Base-by-base conservation (phyloP, 148 eudicot genomes). In the Amaranthus hypochondriacus region DNA sequence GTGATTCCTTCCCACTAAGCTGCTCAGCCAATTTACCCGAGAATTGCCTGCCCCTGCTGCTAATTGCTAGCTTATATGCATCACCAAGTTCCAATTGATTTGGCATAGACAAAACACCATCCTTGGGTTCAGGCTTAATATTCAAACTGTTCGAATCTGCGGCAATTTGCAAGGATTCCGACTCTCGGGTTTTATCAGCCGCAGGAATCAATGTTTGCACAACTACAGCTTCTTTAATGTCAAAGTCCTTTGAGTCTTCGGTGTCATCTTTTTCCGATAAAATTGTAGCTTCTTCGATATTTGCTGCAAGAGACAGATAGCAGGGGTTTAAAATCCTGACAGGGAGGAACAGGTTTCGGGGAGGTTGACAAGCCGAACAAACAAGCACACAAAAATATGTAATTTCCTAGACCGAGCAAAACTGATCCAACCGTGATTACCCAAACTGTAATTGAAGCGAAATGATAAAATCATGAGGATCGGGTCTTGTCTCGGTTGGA, bases 11-110 rank as follows among this genome's bases (percentile, higher is more conserved):
- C 48, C 77, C 76, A 62, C 90, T 74, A 73, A 71, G 77, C 81
- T 86, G 92, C 54, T 92, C 93, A 2, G 88, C 64, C 47, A 87
- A 69, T 83, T 85, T 91, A 66, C 87, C 89, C 53, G 98, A 91
- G 61, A 86, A 78, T 62, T 88, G 96, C 81, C 89, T 87, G 66
- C 91, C 89, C 72, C 75, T 88, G 71, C 73, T 81, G 77, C 91
- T 77, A 42, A 87, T 69, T 64, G 97, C 99, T 68, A 96, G 82
- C 84, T 84, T 92, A 85, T 92, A 96, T 56, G 99, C 97, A 82
- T 90, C 97, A 42, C 87, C 86, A 48, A 96, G 96, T 63, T 96
- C 94, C 80, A 95, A 80, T 59, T 71, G 43, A 73, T 77, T 81
- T 18, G 86, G 65, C 56, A 42, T 77, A 69, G 71, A 85, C 62